Evolutionary conservation across 2,329 filamentous ascomycete species (phyloP), one percentile per base, ranked within the genome.

Genomic region (Lasiodiplodia sp.): DNA sequence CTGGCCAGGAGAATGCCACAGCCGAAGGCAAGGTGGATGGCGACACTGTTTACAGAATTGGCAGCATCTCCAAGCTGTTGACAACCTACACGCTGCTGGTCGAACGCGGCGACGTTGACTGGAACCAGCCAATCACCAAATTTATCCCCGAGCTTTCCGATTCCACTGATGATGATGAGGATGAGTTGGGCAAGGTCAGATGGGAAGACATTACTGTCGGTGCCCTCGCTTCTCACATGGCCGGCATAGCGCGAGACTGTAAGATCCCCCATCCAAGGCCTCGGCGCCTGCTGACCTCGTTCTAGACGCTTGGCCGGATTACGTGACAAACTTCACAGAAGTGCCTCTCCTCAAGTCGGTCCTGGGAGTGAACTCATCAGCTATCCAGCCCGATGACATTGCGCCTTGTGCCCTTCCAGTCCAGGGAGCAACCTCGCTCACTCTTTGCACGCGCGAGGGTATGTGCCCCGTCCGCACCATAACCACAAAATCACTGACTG

Each of bases 11-110:
- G 28, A 66, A 52, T 16, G 49, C 47, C 67, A 28, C 68, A 51
- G n/a, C 71, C 62, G 47, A 51, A 58, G 23, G 67, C 66, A 10
- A 70, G 60, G 73, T 80, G 4, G 70, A 76, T 44, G 47, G 68
- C 6, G 70, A 83, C 58, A 80, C 75, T 0, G 73, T 82, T 21
- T 86, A 80, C 71, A 75, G 78, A 2, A 72, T 82, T 3, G 80
- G 76, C 12, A 85, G 83, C 69, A 73, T 85, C 10, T 82, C 82
- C 6, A 85, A 86, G 71, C 72, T 84, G 6, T 78, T 82, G 70
- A 82, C 79, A 3, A 76, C 83, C 2, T 82, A 81, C 65, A 77
- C 77, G 6, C 81, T 81, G 69, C 75, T 85, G n/a, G 75, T 77
- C 14, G 77, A 82, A 68, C 75, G 76, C 18, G 81, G 83, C 1